phyloP scores from a whole-genome alignment of 1,284 basidiomycete genomes.

The Heterobasidion parviporum region DNA sequence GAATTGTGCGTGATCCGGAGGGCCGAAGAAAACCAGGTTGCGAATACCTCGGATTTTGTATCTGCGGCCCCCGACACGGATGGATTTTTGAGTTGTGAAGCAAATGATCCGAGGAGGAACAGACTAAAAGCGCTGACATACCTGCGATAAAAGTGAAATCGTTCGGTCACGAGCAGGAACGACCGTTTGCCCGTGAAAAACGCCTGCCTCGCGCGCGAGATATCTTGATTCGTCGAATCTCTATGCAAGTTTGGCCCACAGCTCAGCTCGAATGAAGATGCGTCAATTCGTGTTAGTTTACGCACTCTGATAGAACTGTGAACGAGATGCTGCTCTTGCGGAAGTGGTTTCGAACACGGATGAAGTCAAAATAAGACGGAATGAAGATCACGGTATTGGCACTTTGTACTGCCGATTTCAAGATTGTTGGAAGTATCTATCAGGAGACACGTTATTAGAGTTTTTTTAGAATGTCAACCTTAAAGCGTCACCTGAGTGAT shows the following conservation, averaged over 20 bases:
- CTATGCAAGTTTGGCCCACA: slow-evolving; percentile 28
- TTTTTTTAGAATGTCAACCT: background rate
- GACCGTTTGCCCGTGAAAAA: slow-evolving; percentile 88
- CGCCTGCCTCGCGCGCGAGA: slow-evolving; percentile 84
- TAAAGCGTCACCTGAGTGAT: slow-evolving; percentile 58
- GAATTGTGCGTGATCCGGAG: slow-evolving; percentile 86
- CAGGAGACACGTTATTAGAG: background rate
- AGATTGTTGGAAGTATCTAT: slow-evolving; percentile 70
- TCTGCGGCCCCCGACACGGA: slow-evolving; percentile 29
- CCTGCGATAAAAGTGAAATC: slow-evolving; percentile 97
- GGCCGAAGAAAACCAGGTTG: slow-evolving; percentile 89
- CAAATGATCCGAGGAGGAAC: background rate
- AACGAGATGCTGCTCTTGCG: slow-evolving; percentile 69
- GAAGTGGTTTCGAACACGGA: slow-evolving; percentile 84
- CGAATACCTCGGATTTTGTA: slow-evolving; percentile 89
- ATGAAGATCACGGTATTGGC: slow-evolving; percentile 85
- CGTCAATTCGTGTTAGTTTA: slow-evolving; percentile 14
- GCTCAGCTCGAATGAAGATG: background rate
- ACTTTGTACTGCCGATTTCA: slow-evolving; percentile 90
- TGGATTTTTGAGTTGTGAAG: background rate
- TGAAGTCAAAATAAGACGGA: slow-evolving; percentile 96
- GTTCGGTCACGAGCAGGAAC: slow-evolving; percentile 88
- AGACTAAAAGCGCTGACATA: slow-evolving; percentile 20
- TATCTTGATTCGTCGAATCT: slow-evolving; percentile 90
- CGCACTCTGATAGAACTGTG: slow-evolving; percentile 81